Base-by-base conservation (phyloP, 1,284 basidiomycete genomes). In the Volvariella volvacea region DNA sequence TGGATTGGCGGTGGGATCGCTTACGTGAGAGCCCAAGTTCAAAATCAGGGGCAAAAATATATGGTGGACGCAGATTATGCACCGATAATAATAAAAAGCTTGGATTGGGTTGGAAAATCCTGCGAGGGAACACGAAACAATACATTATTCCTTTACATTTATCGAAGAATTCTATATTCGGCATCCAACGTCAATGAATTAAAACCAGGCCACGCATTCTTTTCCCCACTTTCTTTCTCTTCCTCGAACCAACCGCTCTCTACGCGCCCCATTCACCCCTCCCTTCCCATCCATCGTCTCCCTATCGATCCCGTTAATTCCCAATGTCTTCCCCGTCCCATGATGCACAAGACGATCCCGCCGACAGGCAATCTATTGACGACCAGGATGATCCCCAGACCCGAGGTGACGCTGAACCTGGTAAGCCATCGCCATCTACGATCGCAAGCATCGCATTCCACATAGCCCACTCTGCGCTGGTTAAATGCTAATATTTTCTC, bases 121-220 rank as follows among this genome's bases (percentile, higher is more conserved):
- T 53, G 58, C 52, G 59, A 58, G 54, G 58, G 59, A 57, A 58
- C 72, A 74, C 66, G 73, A 75, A 72, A 74, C 66, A 74, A 75
- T 73, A 70, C 66, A 72, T 67, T 65, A 59, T 62, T 28, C 6
- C 12, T 6, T 28, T 28, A 6, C 25, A 28, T 28, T 28, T 28
- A 28, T 28, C 57, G 60, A 65, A 66, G 67, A 68, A 69, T 78
- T 78, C 78, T 82, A 80, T 74, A 83, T 78, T 75, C 74, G 77
- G 78, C 67, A 73, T 63, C 59, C 62, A 70, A 71, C 73, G 71
- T 78, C 42, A 39, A 73, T 73, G 76, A 73, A 78, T 80, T 82
- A 83, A 84, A 85, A 79, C 78, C 74, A 72, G 73, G 66, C 67
- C 68, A 66, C 70, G 51, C 63, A 68, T 66, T 67, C 68, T 75